Evolutionary conservation across 257 asterid species (phyloP).

Genomic region (Solanum pennellii): DNA sequence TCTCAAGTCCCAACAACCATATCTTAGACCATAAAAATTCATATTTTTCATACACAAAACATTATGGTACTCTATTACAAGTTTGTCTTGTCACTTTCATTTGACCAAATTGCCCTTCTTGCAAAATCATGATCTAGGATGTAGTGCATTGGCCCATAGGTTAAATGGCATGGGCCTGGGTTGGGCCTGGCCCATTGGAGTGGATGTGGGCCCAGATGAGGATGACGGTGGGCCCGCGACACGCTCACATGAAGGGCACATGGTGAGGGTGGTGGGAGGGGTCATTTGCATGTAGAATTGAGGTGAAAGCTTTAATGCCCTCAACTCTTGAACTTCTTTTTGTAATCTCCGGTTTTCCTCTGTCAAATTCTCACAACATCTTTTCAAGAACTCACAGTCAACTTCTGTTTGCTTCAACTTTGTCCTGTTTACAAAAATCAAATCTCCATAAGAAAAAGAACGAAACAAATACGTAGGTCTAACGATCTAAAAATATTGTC

Average conservation of each 20-base stretch:
- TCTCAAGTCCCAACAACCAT: slow-evolving; percentile 12
- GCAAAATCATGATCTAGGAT: slow-evolving; percentile 22
- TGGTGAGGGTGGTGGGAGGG: slow-evolving; percentile 74
- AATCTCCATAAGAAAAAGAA: not conserved
- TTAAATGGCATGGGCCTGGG: slow-evolving; percentile 34
- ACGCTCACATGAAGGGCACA: slow-evolving; percentile 86
- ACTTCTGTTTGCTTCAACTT: slow-evolving; percentile 87
- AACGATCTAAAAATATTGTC: too few species aligned
- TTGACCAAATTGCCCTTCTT: not conserved
- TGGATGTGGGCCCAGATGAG: not conserved
- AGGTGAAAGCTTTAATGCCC: slow-evolving; percentile 59
- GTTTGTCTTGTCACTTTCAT: not conserved
- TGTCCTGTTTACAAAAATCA: slow-evolving; percentile 29
- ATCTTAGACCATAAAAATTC: slow-evolving; percentile 5
- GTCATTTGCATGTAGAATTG: slow-evolving; percentile 79
- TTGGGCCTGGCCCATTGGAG: slow-evolving; percentile 10
- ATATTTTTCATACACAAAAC: not conserved
- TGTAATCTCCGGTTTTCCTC: slow-evolving; percentile 65
- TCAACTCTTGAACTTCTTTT: slow-evolving; percentile 67
- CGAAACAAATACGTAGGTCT: accelerated
- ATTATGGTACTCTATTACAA: not conserved
- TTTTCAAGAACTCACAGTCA: slow-evolving; percentile 61
- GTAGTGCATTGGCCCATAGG: slow-evolving; percentile 37
- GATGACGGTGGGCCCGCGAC: slow-evolving; percentile 33
- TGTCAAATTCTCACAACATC: slow-evolving; percentile 60